Evolutionary conservation across 192 early-diverging fungal species (phyloP), one percentile per base, ranked within the genome.

Genomic region (Backusella australiensis): DNA sequence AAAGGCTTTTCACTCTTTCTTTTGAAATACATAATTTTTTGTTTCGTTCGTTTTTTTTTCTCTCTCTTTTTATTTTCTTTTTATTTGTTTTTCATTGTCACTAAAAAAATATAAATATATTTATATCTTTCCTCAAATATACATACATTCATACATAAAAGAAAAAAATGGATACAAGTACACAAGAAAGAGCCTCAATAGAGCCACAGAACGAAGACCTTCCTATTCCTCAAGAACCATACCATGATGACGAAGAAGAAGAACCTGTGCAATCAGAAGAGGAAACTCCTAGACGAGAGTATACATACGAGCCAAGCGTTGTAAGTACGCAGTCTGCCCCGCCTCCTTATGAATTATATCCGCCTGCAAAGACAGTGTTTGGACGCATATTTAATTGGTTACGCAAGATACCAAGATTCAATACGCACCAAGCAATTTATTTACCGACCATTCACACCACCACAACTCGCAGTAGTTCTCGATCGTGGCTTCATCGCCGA

Each of bases 291-390:
- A 63, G 56, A 32, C 56, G 56, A 63, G 56, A 71, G 12, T 44
- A 42, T 34, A 71, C 75, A 9, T 69, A 59, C 42, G 42, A 75
- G n/a, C 73, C 74, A 23, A 81, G 80, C 67, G 69, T 81, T 23
- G 59, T 81, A 7, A 81, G 80, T 38, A 81, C 73, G 14, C 77
- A 78, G 68, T 81, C 80, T 34, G 71, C 80, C 32, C 80, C 80
- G 36, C 80, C 80, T 67, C 76, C 80, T 42, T 81, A 81, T 44
- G 80, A 81, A 63, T 46, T 81, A 23, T 81, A 81, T 42, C 76
- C 80, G 12, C 80, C 73, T 35, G 80, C 80, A 29, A 76, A 69
- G 4, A 71, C 80, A 19, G 9, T 73, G 19, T 17, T 56, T 39
- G 80, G 80, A 32, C 76, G 80, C 29, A 56, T 75, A 19, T 77